Evolutionary conservation across 768 basidiomycete genomes (phyloP).

Genomic region (Pleurotus tuber-regium): DNA sequence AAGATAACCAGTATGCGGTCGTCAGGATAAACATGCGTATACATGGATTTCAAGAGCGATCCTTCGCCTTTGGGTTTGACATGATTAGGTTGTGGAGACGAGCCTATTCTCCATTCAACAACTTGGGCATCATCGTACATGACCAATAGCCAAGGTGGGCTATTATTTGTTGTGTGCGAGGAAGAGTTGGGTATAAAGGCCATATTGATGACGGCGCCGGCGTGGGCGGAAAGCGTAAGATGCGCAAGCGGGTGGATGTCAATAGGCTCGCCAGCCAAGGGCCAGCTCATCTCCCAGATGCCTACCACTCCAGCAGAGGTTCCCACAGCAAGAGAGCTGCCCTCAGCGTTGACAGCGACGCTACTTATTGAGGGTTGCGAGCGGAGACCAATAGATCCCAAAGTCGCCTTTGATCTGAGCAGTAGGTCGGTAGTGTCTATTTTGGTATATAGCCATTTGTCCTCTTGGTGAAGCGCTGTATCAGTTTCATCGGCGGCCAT

Average conservation of each 20-base stretch:
- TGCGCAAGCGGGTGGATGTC: conserved; percentile 5
- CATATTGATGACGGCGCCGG: conserved; percentile 29
- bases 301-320: conserved; percentile 65
- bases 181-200: conserved; percentile 19
- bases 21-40: conserved; percentile 47
- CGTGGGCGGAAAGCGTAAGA: conserved; percentile 14
- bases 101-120: conserved; percentile 49
- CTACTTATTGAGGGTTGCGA: conserved; percentile 51
- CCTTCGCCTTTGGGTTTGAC: conserved; percentile 30
- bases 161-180: not conserved
- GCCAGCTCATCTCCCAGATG: conserved; percentile 51
- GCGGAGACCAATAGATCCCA: conserved; percentile 22
- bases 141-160: conserved; percentile 36
- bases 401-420: conserved; percentile 47
- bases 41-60: conserved; percentile 43
- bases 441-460: conserved; percentile 34
- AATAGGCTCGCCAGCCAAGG: not conserved
- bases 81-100: conserved; percentile 28
- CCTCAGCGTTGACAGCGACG: conserved; percentile 60
- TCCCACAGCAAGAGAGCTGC: conserved; percentile 67
- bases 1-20: conserved; percentile 54
- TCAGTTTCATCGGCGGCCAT: not conserved
- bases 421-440: conserved; percentile 55
- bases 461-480: conserved; percentile 26
- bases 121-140: conserved; percentile 61